Evolutionary conservation across 768 basidiomycete species (phyloP).

Genomic region (Mycena sanguinolenta): DNA sequence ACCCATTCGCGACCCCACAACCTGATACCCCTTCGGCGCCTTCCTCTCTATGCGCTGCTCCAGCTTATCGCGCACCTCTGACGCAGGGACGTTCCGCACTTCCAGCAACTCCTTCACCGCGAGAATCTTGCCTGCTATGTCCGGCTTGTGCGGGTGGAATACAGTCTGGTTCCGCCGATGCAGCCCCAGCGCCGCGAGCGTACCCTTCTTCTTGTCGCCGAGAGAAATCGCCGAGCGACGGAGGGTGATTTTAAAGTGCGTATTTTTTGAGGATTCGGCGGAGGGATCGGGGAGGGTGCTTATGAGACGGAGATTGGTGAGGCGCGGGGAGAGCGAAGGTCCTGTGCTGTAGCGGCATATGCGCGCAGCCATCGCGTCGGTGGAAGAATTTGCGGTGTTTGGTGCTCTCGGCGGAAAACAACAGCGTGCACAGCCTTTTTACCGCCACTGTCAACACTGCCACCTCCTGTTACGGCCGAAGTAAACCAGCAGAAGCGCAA

Average conservation of each 20-base stretch:
- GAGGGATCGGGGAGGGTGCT: constrained; percentile 22
- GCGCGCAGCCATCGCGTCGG: constrained; percentile 23
- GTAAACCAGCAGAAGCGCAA: background rate
- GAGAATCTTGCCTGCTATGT: constrained; percentile 89
- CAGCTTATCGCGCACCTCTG: constrained; percentile 75
- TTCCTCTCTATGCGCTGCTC: constrained; percentile 77
- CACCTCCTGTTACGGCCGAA: background rate
- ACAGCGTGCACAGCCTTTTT: background rate
- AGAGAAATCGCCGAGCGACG: constrained; percentile 90
- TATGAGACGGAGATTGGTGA: constrained; percentile 26
- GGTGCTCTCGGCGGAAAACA: background rate
- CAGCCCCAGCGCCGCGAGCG: constrained; percentile 86
- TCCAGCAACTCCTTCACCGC: constrained; percentile 90
- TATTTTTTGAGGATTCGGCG: constrained; percentile 45
- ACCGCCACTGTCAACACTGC: background rate
- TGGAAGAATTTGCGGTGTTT: constrained; percentile 9
- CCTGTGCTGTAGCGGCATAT: constrained; percentile 25
- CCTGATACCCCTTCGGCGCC: constrained; percentile 76
- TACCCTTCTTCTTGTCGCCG: constrained; percentile 76
- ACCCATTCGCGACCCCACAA: constrained; percentile 52
- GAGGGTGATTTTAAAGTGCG: constrained; percentile 93
- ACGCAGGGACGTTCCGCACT: constrained; percentile 85
- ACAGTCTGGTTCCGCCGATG: constrained; percentile 88
- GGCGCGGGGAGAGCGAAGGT: constrained; percentile 29
- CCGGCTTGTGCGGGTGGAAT: constrained; percentile 79